Conservation (phyloP, 2,329 filamentous ascomycete genomes). For the Alternaria sp. region DNA sequence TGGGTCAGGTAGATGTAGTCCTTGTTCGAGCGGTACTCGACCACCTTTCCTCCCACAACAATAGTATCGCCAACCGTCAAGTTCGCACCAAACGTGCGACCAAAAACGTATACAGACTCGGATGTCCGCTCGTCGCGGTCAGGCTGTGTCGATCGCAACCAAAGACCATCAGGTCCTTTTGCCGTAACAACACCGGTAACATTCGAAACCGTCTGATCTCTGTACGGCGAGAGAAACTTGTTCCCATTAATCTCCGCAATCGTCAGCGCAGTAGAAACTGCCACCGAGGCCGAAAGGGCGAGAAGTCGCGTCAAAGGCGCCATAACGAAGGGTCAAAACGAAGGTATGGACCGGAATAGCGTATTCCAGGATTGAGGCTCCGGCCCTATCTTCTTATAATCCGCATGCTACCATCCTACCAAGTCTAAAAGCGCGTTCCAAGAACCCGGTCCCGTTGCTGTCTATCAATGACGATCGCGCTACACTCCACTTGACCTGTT, state of each 20-base stretch:
- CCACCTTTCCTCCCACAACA: conserved; percentile 64
- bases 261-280: conserved; percentile 29
- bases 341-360: neutral
- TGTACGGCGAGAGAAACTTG: conserved; percentile 67
- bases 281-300: conserved; percentile 23
- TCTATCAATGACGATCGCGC: neutral
- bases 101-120: conserved; percentile 71
- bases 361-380: neutral
- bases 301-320: conserved; percentile 20
- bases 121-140: conserved; percentile 65
- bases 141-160: conserved; percentile 65
- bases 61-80: conserved; percentile 67
- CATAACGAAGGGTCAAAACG: conserved; percentile 7
- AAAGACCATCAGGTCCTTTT: conserved; percentile 67
- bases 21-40: conserved; percentile 63
- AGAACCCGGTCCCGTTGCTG: conserved; percentile 6
- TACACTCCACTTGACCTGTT: conserved; percentile 4
- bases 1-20: conserved; percentile 70
- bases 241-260: conserved; percentile 71
- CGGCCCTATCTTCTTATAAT: neutral
- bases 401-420: neutral
- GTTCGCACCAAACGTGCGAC: conserved; percentile 53
- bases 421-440: neutral
- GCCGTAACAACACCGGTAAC: conserved; percentile 71
- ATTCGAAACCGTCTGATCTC: conserved; percentile 62